phyloP scores from a whole-genome alignment of 805 yeast genomes.

The Saccharomycopsis oosterbeekiorum region DNA sequence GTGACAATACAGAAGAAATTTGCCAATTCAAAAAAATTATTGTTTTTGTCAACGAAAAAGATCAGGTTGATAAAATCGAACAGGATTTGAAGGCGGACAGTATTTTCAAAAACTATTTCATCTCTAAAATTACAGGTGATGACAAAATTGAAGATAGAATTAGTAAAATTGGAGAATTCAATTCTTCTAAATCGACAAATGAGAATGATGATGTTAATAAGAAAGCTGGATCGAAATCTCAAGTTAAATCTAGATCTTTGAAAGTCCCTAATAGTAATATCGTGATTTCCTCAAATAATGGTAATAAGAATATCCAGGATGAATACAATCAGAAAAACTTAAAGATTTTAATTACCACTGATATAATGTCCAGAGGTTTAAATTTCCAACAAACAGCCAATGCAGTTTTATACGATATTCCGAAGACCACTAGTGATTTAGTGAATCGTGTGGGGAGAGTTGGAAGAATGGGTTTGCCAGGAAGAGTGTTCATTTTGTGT shows the following conservation, averaged over 20 bases:
- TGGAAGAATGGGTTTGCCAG: slow-evolving; percentile 83
- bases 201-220: not conserved
- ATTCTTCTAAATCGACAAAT: not conserved
- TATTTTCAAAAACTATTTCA: slow-evolving; percentile 36
- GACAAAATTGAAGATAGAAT: slow-evolving; percentile 53
- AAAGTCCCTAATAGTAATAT: slow-evolving; percentile 13
- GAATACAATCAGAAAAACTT: slow-evolving; percentile 22
- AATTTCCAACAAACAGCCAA: slow-evolving; percentile 77
- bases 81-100: slow-evolving; percentile 34
- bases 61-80: slow-evolving; percentile 50
- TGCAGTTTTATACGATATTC: slow-evolving; percentile 77
- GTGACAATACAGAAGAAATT: slow-evolving; percentile 74
- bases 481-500: slow-evolving; percentile 75
- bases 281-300: not conserved
- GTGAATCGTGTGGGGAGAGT: slow-evolving; percentile 92
- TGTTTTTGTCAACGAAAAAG: slow-evolving; percentile 74
- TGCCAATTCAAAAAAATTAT: slow-evolving; percentile 61
- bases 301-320: not conserved
- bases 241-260: not conserved
- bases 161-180: slow-evolving; percentile 13
- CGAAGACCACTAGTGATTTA: slow-evolving; percentile 73
- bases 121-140: slow-evolving; percentile 57
- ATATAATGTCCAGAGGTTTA: slow-evolving; percentile 80
- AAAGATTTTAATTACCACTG: slow-evolving; percentile 78
- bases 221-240: not conserved